A percentile compares a stretch with the other conserved stretches of the same genome.
phyloP scores from a whole-genome alignment of 2,329 filamentous ascomycete species.

The Colletotrichum cuscutae region DNA sequence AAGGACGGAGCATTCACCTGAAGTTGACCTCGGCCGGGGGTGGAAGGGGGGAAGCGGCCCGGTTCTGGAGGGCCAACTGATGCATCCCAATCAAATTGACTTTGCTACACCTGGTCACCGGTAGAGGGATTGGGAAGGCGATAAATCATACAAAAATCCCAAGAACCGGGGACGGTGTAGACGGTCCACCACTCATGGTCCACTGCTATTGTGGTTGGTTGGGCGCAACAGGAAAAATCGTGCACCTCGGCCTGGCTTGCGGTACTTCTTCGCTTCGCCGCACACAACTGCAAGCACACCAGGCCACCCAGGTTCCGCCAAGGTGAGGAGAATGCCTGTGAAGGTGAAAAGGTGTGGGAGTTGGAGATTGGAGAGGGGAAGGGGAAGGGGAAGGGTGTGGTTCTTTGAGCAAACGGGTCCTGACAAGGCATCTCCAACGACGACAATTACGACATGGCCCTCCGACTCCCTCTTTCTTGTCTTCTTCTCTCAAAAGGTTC shows the following conservation, averaged over 20 bases:
- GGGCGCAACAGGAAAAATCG: background rate
- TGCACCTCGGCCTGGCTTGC: background rate
- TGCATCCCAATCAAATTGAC: conserved; percentile 23
- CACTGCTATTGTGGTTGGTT: background rate
- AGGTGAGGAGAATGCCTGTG: background rate
- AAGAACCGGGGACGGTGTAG: conserved; percentile 25
- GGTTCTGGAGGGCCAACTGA: background rate
- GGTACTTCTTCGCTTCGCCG: conserved; percentile 1
- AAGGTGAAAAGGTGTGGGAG: background rate
- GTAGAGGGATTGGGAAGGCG: conserved; percentile 30
- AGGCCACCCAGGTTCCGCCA: background rate
- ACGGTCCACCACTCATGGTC: conserved; percentile 1
- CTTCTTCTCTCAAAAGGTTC: background rate
- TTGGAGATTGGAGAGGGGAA: background rate
- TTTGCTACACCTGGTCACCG: conserved; percentile 27
- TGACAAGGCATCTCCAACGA: background rate
- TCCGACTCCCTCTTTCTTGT: background rate
- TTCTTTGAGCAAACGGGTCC: background rate
- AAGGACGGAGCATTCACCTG: conserved; percentile 16
- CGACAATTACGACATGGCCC: background rate
- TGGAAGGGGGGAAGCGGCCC: background rate
- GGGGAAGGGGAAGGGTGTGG: background rate
- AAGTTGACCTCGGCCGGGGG: background rate
- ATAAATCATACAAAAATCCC: conserved; percentile 1
- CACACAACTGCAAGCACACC: background rate